Evolutionary conservation across 106 monocot species (phyloP), one percentile per base, ranked within the genome.

Genomic region (Allium fistulosum): DNA sequence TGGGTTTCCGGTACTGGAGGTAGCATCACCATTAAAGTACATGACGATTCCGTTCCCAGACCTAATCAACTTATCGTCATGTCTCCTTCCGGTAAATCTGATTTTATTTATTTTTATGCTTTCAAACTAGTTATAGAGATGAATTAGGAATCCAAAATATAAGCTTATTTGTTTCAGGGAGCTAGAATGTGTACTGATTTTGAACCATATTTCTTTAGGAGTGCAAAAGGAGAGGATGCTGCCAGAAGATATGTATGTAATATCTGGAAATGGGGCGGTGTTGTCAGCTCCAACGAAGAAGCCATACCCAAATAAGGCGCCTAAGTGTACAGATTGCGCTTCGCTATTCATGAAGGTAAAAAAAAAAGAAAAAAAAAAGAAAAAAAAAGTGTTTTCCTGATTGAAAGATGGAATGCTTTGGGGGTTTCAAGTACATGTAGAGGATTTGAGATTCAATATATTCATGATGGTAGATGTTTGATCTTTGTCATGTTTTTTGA

Each of bases 1-100:
- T 93, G 99, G 99, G 92, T 99, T 57, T 85, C 99, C 50, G 99
- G 99, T 73, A 99, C 99, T 59, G 96, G 99, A 55, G 93, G 99
- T 17, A 99, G 99, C 90, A 93, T 99, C 83, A 90, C 99, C 75
- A 74, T 99, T 66, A 99, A 93, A 76, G 93, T 83, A 70, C 87
- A 99, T 75, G 93, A 99, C 55, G 82, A 82, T 53, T 75, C 87
- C 66, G 65, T 99, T 51, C 79, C 90, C 17, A 87, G 78, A 57
- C 59, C 70, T 17, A 58, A 99, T 17, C 99, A 93, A 72, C 79
- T 99, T 76, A 87, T 99, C 77, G 90, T 99, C 78, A 99, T 99
- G 99, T 93, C 93, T 18, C 99, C 99, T 26, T 97, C 97, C 18
- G 97, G 97, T 92, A 52, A 22, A 47, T 26, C 11, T 26, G 11